Conservation (phyloP, 148 eudicot genomes). For the Vaccinium macrocarpon region DNA sequence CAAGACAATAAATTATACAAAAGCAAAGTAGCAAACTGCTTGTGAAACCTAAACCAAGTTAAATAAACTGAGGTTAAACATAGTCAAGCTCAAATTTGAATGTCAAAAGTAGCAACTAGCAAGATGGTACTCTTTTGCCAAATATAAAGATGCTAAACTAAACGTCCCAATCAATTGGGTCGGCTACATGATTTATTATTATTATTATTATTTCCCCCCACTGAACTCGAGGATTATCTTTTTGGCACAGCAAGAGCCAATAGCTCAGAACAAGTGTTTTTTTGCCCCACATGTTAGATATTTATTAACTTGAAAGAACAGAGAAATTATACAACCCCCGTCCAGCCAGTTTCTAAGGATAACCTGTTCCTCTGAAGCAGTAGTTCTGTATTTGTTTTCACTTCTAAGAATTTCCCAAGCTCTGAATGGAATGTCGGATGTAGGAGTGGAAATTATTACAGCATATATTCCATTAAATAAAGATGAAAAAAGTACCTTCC, state of each 20-base stretch:
- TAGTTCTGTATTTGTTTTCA: background rate
- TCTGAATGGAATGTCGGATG: background rate
- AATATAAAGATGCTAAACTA: background rate
- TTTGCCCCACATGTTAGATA: background rate
- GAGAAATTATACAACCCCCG: background rate
- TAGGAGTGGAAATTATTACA: background rate
- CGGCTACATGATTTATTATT: too few relatives aligned
- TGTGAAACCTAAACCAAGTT: background rate
- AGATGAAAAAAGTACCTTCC: constrained; percentile 27
- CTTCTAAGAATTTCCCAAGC: background rate
- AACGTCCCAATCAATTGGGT: too few relatives aligned
- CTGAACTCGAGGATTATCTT: background rate
- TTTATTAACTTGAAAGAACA: background rate
- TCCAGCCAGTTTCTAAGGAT: background rate
- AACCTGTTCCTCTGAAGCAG: background rate
- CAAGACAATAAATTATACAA: background rate
- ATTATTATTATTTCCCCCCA: too few relatives aligned
- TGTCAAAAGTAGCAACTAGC: background rate
- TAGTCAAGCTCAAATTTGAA: background rate
- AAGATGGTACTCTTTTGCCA: background rate
- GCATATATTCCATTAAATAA: constrained; percentile 2
- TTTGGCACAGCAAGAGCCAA: background rate
- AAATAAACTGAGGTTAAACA: background rate
- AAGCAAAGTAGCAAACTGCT: background rate
- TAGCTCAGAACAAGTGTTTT: background rate